Evolutionary conservation across 306 rosid genomes (phyloP), one percentile per base, ranked within the genome.

Genomic region (Pterocarpus macrocarpus): DNA sequence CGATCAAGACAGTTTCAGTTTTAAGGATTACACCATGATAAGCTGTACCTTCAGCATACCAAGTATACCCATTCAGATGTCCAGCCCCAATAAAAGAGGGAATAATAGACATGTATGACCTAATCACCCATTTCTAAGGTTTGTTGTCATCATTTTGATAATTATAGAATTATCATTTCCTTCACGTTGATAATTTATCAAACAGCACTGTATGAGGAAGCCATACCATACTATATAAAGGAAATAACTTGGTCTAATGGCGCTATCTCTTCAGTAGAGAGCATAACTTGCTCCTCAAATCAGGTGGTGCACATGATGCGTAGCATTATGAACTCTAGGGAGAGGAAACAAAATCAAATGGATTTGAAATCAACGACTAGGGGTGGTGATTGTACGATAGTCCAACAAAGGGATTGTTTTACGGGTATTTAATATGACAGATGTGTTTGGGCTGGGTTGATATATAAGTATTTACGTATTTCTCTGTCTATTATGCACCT

Each of bases 281-380:
- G 9, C 64, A 64, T 16, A 15, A 33, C 35, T n/a, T 15, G 17
- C 79, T 32, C 63, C 50, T 59, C 33, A 8, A 9, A 15, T 14
- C 57, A 74, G 78, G 56, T 22, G 30, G 22, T 22, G 56, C 78
- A 17, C 16, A 52, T 72, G 17, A 73, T 57, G 67, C 22, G 38
- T 33, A 32, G 39, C 52, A 64, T 17, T 17, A 73, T 43, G 63
- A 75, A 74, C 68, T 65, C 41, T 4, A 33, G 12, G 44, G 58
- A 65, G 64, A 73, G 50, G 53, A 71, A 63, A 80, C 73, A 62
- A 71, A 45, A 71, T 36, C 33, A 72, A 64, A 43, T 64, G 41
- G 13, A 63, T 41, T 52, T 22, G 68, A 80, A 63, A 64, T 16
- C 45, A 53, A 57, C 32, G 16, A 64, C 56, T 47, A 64, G 12